Base-by-base conservation (phyloP, 2,329 filamentous ascomycete species). In the Lecanoromycetidae sp. region DNA sequence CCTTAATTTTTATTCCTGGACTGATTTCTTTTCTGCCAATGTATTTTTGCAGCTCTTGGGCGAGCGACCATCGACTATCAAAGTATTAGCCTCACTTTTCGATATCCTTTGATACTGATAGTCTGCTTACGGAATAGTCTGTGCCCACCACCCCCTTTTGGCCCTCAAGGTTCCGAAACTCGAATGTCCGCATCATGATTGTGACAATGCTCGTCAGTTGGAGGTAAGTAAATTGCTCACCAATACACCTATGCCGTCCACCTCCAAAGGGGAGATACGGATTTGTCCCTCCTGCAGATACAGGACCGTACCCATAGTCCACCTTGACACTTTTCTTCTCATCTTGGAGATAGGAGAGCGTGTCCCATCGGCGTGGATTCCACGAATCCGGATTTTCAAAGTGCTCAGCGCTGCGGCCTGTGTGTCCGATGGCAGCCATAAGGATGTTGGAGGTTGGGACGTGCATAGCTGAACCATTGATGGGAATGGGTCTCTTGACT, bases 221-320 rank as follows among this genome's bases (percentile, higher is more conserved):
- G 49, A 93, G 74, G 62, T 91, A 93, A 57, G 90, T 90, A 63
- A 95, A 96, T 60, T 94, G 87, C 72, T 96, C 90, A 55, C 90
- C 90, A 60, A 95, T 95, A 67, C 90, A 96, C 55, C 90, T 76
- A 67, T 95, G 90, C 56, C 90, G 75, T 36, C 90, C 90, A 26
- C 88, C 90, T 50, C 90, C 90, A 61, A 95, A 95, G 2, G 90
- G 90, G 37, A 95, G 77, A 63, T 95, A 96, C 0, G 90, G 88
- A 43, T 84, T 91, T 50, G 78, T 79, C 10, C 86, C 82, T 47
- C 88, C 90, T 72, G 95, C 94, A 72, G 80, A 88, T 55, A 95
- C 84, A 43, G 93, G 71, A 52, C 90, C 88, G 65, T 94, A 95
- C 29, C 90, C 88, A 63, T 95, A 95, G 63, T 95, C 88, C 51